Evolutionary conservation across 2,329 filamentous ascomycete species (phyloP), one percentile per base, ranked within the genome.

Genomic region (Fusarium phyllophilum): DNA sequence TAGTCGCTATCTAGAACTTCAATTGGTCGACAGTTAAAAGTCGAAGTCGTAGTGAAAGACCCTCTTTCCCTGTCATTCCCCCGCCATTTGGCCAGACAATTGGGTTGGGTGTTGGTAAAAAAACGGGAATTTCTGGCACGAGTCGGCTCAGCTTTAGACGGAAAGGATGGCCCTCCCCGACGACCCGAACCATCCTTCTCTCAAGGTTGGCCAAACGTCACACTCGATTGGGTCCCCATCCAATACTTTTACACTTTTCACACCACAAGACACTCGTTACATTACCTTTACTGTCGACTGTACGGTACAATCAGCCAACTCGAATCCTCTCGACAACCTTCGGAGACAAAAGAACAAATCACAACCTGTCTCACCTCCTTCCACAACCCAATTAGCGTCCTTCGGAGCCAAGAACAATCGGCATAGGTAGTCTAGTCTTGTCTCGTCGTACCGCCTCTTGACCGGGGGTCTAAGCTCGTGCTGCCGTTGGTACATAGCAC

Each of bases 401-500:
- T 24, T 46, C 24, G 34, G 57, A 38, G 22, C 72, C 61, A 68
- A 66, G 62, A 41, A 29, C 56, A 73, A 65, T 61, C 62, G 41
- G 61, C 45, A 68, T 65, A 64, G 49, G 26, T 12, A 6, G 26
- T 31, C 45, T 48, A 31, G 45, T 42, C 31, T 69, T 56, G 70
- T 74, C 38, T 41, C 55, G 66, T 74, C 33, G 45, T 66, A 59
- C 51, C 68, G 67, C 46, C 57, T 52, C 58, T 58, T 75, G 75
- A 77, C 75, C 56, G 63, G 74, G 75, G 70, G n/a, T 49, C 52
- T 68, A 61, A 68, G 57, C 62, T 72, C 41, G 42, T 60, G 66
- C 66, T 51, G 48, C n/a, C n/a, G 48, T 34, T 71, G 59, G 63
- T 48, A 54, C 62, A 67, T 77, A 71, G 77, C 77, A 78, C 77